These are phyloP conservation scores for Gossypium lobatum DNA, from an alignment of 441 rosid species.

Conservation along the genomic window DNA sequence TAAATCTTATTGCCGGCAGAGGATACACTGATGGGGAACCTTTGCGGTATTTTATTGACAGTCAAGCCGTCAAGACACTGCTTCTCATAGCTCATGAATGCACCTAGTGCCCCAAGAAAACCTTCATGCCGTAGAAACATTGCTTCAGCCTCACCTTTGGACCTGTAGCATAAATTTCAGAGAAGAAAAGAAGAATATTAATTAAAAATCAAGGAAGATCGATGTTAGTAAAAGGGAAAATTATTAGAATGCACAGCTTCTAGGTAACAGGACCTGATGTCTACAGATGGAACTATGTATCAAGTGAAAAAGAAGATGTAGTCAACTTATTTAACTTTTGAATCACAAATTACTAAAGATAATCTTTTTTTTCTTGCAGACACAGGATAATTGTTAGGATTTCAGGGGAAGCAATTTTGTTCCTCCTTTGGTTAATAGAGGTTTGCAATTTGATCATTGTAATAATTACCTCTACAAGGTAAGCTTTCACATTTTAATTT, in stretches of 20 bases:
- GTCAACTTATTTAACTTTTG: not conserved
- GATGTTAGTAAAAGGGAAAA: slow-evolving; percentile 3
- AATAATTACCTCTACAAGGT: not conserved
- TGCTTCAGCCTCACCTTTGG: slow-evolving; percentile 90
- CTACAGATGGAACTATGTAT: not conserved
- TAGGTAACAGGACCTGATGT: not conserved
- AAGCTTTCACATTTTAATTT: not conserved
- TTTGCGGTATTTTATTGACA: slow-evolving; percentile 19
- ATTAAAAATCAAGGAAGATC: not conserved
- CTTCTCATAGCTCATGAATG: slow-evolving; percentile 52
- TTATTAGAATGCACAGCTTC: not conserved
- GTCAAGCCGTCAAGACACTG: slow-evolving; percentile 19
- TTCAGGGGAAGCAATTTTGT: not conserved
- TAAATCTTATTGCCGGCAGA: slow-evolving; percentile 22
- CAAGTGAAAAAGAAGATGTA: not conserved
- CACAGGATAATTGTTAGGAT: not conserved
- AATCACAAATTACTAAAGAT: not conserved
- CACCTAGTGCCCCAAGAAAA: slow-evolving; percentile 89
- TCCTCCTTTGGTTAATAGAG: not conserved
- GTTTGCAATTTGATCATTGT: not conserved
- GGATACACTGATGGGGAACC: slow-evolving; percentile 15
- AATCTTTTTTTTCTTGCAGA: not conserved
- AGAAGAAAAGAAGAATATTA: not conserved
- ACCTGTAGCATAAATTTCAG: slow-evolving; percentile 36
- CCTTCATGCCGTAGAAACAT: slow-evolving; percentile 91